Evolutionary conservation across 306 rosid genomes (phyloP), one percentile per base, ranked within the genome.

Genomic region (Gynostemma pentaphyllum): DNA sequence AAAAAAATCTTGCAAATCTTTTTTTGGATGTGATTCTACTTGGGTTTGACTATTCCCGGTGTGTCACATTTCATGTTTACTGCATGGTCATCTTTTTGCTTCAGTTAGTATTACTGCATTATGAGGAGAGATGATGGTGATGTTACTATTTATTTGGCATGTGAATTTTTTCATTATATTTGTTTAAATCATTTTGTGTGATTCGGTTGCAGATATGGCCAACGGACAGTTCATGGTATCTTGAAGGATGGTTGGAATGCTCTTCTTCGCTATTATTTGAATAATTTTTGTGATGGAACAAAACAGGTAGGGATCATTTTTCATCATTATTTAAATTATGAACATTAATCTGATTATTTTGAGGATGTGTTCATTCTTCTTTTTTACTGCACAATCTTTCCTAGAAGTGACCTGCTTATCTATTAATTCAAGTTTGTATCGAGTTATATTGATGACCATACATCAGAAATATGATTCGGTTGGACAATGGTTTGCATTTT

Each of bases 211-310:
- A 88, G 99, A 74, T 81, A 53, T 73, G 99, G 99, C 71, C 81
- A 86, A 70, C 90, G 99, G 68, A 86, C 99, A 45, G 7, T 86
- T 42, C 84, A 83, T 65, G 99, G 99, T 66, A 75, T 94, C 19
- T 2, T 81, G 55, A 82, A 81, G 26, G 99, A 94, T 82, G 85
- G 94, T 47, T 23, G 67, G 44, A 84, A 83, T 81, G 74, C 99
- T 64, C 95, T 94, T 70, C 68, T 62, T 46, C 95, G 95, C 52
- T 94, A 94, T 77, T 94, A 94, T 81, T 77, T 75, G 66, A 94
- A 86, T 72, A 94, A 94, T 62, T 88, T 94, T 75, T 1, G 46
- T 28, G 99, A 94, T 71, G 99, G 97, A 78, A 77, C 88, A 67
- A 94, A 86, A 69, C 97, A 94, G 94, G 99, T 85, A 32, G 34